Conservation (phyloP, 75 land plant species). For the Pinus tabuliformis region DNA sequence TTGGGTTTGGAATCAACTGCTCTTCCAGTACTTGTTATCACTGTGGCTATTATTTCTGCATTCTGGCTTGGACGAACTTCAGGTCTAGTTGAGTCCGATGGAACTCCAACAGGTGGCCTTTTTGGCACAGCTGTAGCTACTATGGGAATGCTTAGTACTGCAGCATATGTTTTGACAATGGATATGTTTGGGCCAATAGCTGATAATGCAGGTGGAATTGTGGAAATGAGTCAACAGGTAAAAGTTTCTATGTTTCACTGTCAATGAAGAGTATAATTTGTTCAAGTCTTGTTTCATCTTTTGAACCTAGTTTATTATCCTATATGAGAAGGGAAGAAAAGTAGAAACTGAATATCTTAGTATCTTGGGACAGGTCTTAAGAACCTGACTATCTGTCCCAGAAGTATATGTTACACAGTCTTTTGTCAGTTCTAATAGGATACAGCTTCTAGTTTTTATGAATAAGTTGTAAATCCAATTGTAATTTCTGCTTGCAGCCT, state of each 20-base stretch:
- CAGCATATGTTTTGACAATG: constrained; percentile 98
- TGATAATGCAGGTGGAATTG: constrained; percentile 99
- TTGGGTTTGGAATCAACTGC: constrained; percentile 97
- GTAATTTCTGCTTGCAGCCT: constrained; percentile 56
- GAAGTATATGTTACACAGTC: neutral
- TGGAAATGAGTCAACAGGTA: constrained; percentile 99
- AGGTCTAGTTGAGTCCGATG: constrained; percentile 83
- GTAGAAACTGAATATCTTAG: neutral
- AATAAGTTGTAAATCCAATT: neutral
- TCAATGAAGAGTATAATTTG: neutral
- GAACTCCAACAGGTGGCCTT: constrained; percentile 86
- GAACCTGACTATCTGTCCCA: neutral
- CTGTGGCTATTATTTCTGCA: constrained; percentile 81
- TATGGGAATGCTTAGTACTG: constrained; percentile 99
- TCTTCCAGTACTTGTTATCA: constrained; percentile 90
- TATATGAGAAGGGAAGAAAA: neutral
- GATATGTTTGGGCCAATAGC: constrained; percentile 99
- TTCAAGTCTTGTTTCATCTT: too few relatives aligned
- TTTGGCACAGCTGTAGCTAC: constrained; percentile 99
- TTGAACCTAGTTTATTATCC: neutral
- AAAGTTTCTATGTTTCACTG: neutral
- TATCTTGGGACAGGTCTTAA: neutral
- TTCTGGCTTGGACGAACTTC: constrained; percentile 96
- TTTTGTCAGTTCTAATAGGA: neutral
- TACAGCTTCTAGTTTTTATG: neutral